These are phyloP conservation scores for Alloascoidea hylecoeti DNA, from an alignment of 805 yeast genomes.

Conservation along the genomic window DNA sequence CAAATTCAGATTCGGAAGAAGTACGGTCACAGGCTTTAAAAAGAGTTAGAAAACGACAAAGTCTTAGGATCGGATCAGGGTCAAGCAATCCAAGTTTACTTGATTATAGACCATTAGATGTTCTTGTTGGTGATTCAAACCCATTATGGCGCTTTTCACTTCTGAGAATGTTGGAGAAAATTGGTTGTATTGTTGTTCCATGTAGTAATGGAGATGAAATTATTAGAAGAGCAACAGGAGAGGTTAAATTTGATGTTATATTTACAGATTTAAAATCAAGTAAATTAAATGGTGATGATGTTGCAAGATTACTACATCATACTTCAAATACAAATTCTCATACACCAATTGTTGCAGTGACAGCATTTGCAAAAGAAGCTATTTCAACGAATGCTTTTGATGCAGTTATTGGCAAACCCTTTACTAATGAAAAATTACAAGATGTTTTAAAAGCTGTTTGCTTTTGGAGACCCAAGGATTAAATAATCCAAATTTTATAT, in stretches of 20 bases:
- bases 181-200: constrained; percentile 72
- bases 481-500: too few relatives aligned
- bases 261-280: constrained; percentile 60
- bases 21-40: constrained; percentile 25
- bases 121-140: constrained; percentile 75
- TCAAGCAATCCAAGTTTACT: neutral
- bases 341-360: constrained; percentile 67
- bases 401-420: constrained; percentile 65
- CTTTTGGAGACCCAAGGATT: constrained; percentile 10
- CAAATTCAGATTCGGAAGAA: constrained; percentile 56
- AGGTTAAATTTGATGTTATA: constrained; percentile 73
- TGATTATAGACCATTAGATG: constrained; percentile 31
- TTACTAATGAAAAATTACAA: constrained; percentile 20
- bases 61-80: neutral
- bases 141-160: constrained; percentile 67
- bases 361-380: constrained; percentile 63
- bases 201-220: constrained; percentile 74
- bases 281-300: constrained; percentile 58
- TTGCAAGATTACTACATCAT: constrained; percentile 58
- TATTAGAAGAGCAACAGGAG: constrained; percentile 68
- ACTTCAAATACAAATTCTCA: constrained; percentile 66
- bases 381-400: constrained; percentile 27
- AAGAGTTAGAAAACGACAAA: neutral
- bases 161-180: constrained; percentile 42
- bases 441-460: constrained; percentile 17